Percentiles rank a stretch among this genome's conserved stretches.
Evolutionary conservation across 352 stramenopile species (phyloP).

Genomic region (Nothophytophthora sp.): DNA sequence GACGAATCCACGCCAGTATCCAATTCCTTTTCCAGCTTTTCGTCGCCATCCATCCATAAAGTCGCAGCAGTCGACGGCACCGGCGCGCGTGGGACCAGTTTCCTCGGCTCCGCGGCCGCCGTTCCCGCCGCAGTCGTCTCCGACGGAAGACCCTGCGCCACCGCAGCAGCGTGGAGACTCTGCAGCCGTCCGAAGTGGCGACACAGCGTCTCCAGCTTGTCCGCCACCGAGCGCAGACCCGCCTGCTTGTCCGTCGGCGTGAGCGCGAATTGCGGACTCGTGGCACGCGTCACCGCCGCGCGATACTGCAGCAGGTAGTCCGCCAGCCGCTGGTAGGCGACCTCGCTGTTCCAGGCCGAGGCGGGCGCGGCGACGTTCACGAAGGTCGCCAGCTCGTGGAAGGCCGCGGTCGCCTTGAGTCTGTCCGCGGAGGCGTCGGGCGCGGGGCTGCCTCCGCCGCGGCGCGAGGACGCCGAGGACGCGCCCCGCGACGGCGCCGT

Average conservation of each 20-base stretch:
- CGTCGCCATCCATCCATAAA: too few relatives aligned
- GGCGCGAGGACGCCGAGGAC: slow-evolving; percentile 1
- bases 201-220: slow-evolving; percentile 17
- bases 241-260: slow-evolving; percentile 1
- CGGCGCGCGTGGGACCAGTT: too few relatives aligned
- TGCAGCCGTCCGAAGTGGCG: slow-evolving; percentile 9
- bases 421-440: too few relatives aligned
- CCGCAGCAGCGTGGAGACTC: slow-evolving; percentile 3
- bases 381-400: slow-evolving; percentile 8
- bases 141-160: too few relatives aligned
- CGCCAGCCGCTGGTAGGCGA: slow-evolving; percentile 9
- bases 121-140: too few relatives aligned
- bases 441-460: too few relatives aligned
- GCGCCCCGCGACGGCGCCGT: slow-evolving; percentile 1
- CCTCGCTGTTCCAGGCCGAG: slow-evolving; percentile 3
- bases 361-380: slow-evolving; percentile 6
- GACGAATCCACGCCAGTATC: neutral
- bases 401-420: neutral
- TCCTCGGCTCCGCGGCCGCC: too few relatives aligned
- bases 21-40: too few relatives aligned
- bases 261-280: neutral
- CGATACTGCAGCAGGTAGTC: slow-evolving; percentile 13
- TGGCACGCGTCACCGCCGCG: neutral
- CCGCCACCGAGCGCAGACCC: slow-evolving; percentile 2
- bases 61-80: too few relatives aligned